These are phyloP conservation scores for Kandelia obovata DNA, from an alignment of 345 rosid genomes.

Conservation along the genomic window DNA sequence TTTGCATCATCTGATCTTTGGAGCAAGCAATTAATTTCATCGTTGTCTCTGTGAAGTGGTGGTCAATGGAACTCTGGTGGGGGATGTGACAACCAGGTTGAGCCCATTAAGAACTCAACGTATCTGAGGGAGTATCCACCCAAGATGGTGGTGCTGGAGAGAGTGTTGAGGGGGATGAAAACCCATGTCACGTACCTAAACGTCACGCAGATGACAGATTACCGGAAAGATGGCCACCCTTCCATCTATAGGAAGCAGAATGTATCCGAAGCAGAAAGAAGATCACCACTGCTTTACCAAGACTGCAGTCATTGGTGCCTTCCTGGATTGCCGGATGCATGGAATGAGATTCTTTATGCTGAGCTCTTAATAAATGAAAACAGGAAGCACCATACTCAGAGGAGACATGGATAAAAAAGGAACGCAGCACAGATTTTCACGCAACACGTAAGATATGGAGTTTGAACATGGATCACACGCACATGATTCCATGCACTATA, in stretches of 20 bases:
- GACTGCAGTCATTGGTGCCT: constrained; percentile 98
- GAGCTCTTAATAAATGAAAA: constrained; percentile 57
- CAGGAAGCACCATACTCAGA: constrained; percentile 41
- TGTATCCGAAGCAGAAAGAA: constrained; percentile 42
- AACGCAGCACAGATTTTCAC: not conserved
- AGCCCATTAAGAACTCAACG: constrained; percentile 77
- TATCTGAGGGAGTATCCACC: constrained; percentile 64
- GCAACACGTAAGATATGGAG: constrained; percentile 17
- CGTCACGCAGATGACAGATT: constrained; percentile 77
- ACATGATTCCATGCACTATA: constrained; percentile 3
- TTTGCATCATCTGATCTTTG: not conserved
- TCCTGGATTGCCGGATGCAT: constrained; percentile 82
- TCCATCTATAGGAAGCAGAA: constrained; percentile 67
- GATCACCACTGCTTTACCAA: constrained; percentile 53
- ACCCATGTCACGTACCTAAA: constrained; percentile 75
- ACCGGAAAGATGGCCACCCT: constrained; percentile 91
- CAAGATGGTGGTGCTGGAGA: constrained; percentile 77
- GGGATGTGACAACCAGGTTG: constrained; percentile 72
- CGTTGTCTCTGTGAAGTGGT: constrained; percentile 46
- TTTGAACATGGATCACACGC: constrained; percentile 30
- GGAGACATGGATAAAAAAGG: constrained; percentile 33
- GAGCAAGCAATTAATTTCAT: not conserved
- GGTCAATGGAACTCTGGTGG: constrained; percentile 99
- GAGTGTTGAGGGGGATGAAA: constrained; percentile 68
- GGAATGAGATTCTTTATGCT: constrained; percentile 83